These are phyloP conservation scores for Orbilia brochopaga DNA, from an alignment of 2,329 filamentous ascomycete species.

Conservation along the genomic window DNA sequence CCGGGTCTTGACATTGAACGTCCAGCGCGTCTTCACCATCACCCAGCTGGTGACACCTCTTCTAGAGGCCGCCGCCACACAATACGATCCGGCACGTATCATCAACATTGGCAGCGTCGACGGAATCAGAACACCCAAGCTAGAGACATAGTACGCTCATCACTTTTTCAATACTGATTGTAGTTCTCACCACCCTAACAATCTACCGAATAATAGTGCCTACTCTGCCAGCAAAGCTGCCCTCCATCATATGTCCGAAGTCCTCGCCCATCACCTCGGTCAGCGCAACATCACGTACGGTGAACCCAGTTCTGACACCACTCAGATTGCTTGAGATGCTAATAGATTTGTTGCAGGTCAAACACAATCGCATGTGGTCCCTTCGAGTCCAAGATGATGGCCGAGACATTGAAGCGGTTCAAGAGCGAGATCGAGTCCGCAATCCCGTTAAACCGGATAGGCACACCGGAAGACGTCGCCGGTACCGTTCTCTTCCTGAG, in stretches of 20 bases:
- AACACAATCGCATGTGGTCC: constrained; percentile 76
- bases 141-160: constrained; percentile 63
- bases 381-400: constrained; percentile 76
- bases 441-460: constrained; percentile 72
- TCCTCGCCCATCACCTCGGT: constrained; percentile 69
- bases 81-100: constrained; percentile 63
- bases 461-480: constrained; percentile 71
- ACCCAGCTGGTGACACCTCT: constrained; percentile 69
- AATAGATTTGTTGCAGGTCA: constrained; percentile 56
- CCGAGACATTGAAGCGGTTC: constrained; percentile 68
- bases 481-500: constrained; percentile 74
- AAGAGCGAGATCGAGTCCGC: constrained; percentile 65
- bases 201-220: constrained; percentile 56
- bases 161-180: constrained; percentile 54
- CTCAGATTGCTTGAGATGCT: neutral
- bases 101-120: constrained; percentile 72
- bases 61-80: constrained; percentile 63
- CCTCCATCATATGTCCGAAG: constrained; percentile 68
- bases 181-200: constrained; percentile 3
- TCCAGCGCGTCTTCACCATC: constrained; percentile 71
- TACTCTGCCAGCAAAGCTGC: constrained; percentile 70
- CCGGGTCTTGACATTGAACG: constrained; percentile 66
- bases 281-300: constrained; percentile 65
- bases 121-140: constrained; percentile 66
- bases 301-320: neutral